Evolutionary conservation across 169 alveolate species (phyloP).

Genomic region (Miamiensis avidus): DNA sequence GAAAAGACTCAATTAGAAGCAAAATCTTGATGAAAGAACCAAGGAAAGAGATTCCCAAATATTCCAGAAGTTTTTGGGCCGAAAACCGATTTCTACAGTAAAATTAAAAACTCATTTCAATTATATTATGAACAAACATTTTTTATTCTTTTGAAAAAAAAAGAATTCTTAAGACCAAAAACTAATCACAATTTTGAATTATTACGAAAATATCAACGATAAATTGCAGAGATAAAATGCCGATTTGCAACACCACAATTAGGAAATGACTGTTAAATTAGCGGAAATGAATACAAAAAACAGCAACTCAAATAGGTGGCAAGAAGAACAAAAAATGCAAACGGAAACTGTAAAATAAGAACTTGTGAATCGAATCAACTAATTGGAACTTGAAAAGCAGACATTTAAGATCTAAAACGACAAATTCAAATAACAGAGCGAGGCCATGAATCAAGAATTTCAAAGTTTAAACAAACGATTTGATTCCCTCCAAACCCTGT

Average conservation of each 20-base stretch:
- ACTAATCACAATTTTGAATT: slow-evolving; percentile 1
- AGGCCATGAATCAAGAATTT: no score
- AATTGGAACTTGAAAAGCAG: not conserved
- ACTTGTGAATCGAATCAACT: not conserved
- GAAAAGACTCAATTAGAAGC: slow-evolving; percentile 3
- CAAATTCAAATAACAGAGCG: no score
- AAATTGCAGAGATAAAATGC: slow-evolving; percentile 6
- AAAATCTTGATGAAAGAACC: not conserved
- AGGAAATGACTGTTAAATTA: not conserved
- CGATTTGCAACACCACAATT: no score
- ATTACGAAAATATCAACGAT: slow-evolving; percentile 14
- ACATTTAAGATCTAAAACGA: no score
- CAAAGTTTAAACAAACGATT: no score
- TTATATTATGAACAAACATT: no score
- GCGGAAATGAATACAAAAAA: not conserved
- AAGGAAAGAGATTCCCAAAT: slow-evolving; percentile 20
- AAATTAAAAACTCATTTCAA: no score
- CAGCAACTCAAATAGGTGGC: not conserved
- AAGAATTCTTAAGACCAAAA: slow-evolving; percentile 6
- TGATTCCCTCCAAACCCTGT: no score
- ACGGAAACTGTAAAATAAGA: not conserved
- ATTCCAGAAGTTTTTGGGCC: slow-evolving; percentile 19
- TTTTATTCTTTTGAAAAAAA: no score
- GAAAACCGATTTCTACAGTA: not conserved
- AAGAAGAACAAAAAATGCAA: not conserved